phyloP scores from a whole-genome alignment of 2,329 filamentous ascomycete genomes.

The Dothistroma septosporum region DNA sequence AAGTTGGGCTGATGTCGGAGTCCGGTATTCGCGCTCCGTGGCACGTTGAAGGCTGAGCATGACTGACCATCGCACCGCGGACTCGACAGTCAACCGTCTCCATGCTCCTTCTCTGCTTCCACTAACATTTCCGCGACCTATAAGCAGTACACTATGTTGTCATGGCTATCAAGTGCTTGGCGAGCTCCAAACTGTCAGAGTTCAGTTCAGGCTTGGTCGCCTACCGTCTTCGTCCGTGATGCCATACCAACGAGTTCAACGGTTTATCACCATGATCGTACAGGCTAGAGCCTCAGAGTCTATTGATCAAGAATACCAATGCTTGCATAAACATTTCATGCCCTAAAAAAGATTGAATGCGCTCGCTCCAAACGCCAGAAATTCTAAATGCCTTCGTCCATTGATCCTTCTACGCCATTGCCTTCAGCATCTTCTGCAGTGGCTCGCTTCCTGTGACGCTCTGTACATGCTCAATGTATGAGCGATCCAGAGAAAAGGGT shows the following conservation, averaged over 20 bases:
- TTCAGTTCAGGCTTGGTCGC: no score
- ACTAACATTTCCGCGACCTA: no score
- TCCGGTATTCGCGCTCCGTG: neutral
- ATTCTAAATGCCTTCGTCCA: neutral
- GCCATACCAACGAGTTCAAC: no score
- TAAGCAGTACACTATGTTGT: no score
- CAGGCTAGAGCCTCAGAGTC: neutral
- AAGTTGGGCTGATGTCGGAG: neutral
- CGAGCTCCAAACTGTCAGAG: no score
- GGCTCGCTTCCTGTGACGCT: neutral
- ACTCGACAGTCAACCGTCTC: neutral
- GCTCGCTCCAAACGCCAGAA: neutral
- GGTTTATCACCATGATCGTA: no score
- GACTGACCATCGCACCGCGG: no score
- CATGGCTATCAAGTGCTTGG: no score
- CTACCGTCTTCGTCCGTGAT: no score
- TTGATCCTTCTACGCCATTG: neutral
- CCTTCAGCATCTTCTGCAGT: neutral
- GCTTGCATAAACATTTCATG: neutral
- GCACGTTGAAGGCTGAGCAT: neutral
- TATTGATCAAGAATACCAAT: no score
- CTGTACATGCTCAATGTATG: neutral
- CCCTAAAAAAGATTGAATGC: neutral
- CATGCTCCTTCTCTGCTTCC: neutral
- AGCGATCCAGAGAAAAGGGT: neutral